Percentiles rank a stretch among this genome's conserved stretches.
These are phyloP conservation scores for Rubus idaeus DNA, from an alignment of 306 rosid genomes.

Conservation along the genomic window DNA sequence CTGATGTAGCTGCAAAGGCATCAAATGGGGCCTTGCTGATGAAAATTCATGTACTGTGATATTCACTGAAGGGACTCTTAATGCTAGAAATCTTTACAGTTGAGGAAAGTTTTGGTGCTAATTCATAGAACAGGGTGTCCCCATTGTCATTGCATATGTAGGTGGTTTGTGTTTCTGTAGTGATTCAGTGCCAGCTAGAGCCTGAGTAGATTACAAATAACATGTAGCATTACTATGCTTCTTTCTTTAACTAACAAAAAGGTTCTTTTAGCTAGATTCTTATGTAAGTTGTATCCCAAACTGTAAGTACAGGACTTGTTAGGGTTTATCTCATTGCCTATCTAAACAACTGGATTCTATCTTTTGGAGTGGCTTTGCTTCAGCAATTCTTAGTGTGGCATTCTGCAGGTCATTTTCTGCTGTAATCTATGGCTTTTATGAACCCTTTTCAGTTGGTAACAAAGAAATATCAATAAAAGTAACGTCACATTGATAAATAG, in stretches of 20 bases:
- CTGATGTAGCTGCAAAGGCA: background rate
- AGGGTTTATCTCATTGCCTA: no score
- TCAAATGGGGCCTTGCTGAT: background rate
- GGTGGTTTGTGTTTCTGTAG: background rate
- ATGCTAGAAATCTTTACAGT: background rate
- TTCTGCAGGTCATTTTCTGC: background rate
- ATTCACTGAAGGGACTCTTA: background rate
- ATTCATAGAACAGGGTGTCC: no score
- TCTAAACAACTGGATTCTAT: background rate
- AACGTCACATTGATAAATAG: constrained; percentile 5
- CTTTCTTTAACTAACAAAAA: no score
- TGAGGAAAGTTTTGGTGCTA: no score
- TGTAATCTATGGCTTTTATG: background rate
- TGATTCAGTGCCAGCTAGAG: background rate
- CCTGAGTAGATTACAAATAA: no score
- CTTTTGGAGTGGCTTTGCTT: background rate
- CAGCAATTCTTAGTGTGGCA: background rate
- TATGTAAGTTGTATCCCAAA: no score
- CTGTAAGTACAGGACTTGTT: no score
- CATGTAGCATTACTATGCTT: background rate
- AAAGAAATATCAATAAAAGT: background rate
- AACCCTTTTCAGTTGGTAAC: background rate
- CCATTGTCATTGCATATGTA: no score
- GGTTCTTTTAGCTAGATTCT: no score
- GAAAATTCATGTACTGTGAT: background rate